These are phyloP conservation scores for Microsporum canis DNA, from an alignment of 2,329 filamentous ascomycete species.

Conservation along the genomic window DNA sequence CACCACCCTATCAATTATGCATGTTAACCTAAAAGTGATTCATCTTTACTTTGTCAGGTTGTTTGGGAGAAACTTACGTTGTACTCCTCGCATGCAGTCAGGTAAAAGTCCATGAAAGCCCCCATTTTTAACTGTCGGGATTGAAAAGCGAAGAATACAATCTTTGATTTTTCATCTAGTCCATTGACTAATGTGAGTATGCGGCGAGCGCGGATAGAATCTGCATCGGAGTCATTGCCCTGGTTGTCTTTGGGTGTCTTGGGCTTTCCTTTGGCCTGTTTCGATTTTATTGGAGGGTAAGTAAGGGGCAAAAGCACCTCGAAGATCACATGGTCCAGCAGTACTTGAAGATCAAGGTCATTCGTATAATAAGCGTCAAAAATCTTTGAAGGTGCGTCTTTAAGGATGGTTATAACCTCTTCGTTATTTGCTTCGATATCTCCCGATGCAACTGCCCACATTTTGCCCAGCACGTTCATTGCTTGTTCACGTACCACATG, in stretches of 20 bases:
- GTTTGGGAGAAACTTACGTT: conserved; percentile 42
- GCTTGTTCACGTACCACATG: conserved; percentile 71
- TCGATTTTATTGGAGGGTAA: conserved; percentile 61
- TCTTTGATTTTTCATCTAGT: conserved; percentile 65
- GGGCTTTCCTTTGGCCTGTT: conserved; percentile 35
- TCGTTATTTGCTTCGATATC: conserved; percentile 79
- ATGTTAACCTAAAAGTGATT: not conserved
- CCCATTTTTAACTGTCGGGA: conserved; percentile 63
- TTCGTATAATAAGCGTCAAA: conserved; percentile 85
- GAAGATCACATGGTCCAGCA: conserved; percentile 74
- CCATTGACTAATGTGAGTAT: conserved; percentile 71
- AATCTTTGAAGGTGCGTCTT: conserved; percentile 71
- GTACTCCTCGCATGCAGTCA: conserved; percentile 76
- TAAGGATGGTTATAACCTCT: conserved; percentile 59
- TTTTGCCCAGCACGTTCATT: conserved; percentile 69
- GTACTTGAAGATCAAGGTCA: conserved; percentile 69
- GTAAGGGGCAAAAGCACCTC: conserved; percentile 82
- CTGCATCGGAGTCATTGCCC: conserved; percentile 30
- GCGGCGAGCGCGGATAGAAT: conserved; percentile 66
- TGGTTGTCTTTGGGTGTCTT: conserved; percentile 29
- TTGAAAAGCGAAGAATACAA: conserved; percentile 80
- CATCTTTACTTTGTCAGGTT: not conserved
- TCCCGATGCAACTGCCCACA: conserved; percentile 88
- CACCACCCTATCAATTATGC: conserved; percentile 46
- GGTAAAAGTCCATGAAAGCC: conserved; percentile 60